A percentile compares a stretch with the other conserved stretches of the same genome.
Conservation (phyloP, 2,329 filamentous ascomycete species). For the Colletotrichum kahawae region DNA sequence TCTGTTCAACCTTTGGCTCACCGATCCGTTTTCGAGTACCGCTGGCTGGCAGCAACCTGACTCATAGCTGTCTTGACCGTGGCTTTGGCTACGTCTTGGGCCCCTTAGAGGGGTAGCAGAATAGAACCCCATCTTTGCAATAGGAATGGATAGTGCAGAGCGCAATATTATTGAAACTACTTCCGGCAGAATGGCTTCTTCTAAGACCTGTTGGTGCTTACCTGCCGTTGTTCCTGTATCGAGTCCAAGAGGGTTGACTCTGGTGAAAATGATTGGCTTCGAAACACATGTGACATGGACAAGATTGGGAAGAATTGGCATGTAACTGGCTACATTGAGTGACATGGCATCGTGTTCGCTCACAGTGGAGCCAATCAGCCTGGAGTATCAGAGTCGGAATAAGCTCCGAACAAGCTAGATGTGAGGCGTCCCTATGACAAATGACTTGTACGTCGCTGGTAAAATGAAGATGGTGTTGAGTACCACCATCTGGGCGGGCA, state of each 20-base stretch:
- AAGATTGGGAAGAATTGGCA: fast-evolving
- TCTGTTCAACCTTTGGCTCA: fast-evolving
- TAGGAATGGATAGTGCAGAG: neutral
- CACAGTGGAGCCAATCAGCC: neutral
- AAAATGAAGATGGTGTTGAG: too few relatives aligned
- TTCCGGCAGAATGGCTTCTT: neutral
- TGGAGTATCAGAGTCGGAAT: neutral
- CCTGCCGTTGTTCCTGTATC: neutral
- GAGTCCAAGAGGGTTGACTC: fast-evolving
- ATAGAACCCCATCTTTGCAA: neutral
- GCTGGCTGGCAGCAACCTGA: neutral
- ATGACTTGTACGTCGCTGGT: too few relatives aligned
- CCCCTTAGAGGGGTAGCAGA: neutral
- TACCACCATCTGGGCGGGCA: too few relatives aligned
- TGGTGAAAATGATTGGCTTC: neutral
- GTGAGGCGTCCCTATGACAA: too few relatives aligned
- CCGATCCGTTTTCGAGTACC: neutral
- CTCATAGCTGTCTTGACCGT: neutral
- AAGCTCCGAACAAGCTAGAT: neutral
- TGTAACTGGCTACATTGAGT: neutral
- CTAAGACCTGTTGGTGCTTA: neutral
- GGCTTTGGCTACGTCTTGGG: neutral
- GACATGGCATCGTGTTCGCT: neutral
- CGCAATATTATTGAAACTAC: neutral
- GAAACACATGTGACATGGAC: too few relatives aligned